Base-by-base conservation (phyloP, 768 basidiomycete species). In the Amanita molliuscula region DNA sequence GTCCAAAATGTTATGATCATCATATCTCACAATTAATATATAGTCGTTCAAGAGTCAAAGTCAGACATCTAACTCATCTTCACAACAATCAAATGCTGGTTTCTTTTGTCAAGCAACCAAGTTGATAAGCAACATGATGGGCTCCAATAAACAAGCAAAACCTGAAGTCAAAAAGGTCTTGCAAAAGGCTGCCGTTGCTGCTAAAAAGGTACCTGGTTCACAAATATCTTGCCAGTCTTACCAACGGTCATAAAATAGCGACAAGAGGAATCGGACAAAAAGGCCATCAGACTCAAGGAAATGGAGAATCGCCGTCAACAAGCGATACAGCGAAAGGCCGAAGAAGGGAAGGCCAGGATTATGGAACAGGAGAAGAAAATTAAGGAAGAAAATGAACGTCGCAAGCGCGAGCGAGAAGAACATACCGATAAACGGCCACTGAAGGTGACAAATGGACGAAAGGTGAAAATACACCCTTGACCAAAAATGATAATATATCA, bases 241-340 rank as follows among this genome's bases (percentile, higher is more conserved):
- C 26, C 21, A 49, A 55, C n/a, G 6, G 6, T 35, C 20, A 43
- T 34, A 21, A n/a, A 25, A 49, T 13, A 96, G 94, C 89, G 94
- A 74, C 88, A 94, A 71, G 88, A 87, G 56, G 87, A 89, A 60
- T 75, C 77, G 29, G 90, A 89, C 55, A 89, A 84, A 67, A 90
- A 88, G 64, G 77, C 75, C 1, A 68, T 75, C 9, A 73, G 84
- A 23, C 66, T 85, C 52, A 89, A 81, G 56, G 86, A 91, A 51
- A 88, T 88, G 80, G 92, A 94, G 56, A 74, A 75, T 41, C 75
- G 89, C 38, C 81, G 89, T n/a, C 85, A 81, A 58, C 77, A 68
- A 37, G 81, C 76, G 18, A 62, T 74, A 51, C 81, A 86, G 61
- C 75, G 81, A 59, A 93, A 91, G 63, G 82, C 75, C 1, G 87